Evolutionary conservation across 108 stramenopile species (phyloP), one percentile per base, ranked within the genome.

Genomic region (Cyclotella atomus): DNA sequence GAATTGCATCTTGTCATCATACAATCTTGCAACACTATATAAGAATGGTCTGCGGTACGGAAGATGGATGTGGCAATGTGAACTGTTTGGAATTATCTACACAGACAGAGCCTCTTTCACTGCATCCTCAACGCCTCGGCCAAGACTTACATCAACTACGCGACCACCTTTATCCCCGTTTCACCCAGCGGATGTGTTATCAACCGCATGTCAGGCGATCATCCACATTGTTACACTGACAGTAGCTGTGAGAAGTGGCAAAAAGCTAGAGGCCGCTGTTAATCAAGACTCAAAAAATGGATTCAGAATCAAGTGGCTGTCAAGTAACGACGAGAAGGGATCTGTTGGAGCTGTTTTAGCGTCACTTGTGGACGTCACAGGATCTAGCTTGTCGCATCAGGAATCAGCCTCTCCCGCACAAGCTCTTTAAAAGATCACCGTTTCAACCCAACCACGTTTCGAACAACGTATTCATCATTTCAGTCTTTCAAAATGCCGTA

Each of bases 41-140:
- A 70, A 75, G 53, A 81, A 86, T 66, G 87, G 85, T 3, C 73
- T 90, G 49, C 87, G 89, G 1, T 90, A 90, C 34, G 87, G 89
- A 34, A 87, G 77, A 36, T 52, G 78, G 28, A 90, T 90, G 89
- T 86, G 77, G 81, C 69, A 77, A 27, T 76, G 79, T 1, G 89
- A 90, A 32, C 30, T 82, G 1, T 41, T 56, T 9, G 43, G 85
- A 19, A 73, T 73, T 28, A 59, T 77, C 19, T 52, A 50, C 27
- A 27, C 72, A 0, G 85, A 86, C 23, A 47, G 64, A 19, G 77
- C 72, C 8, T 46, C 77, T 15, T 71, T 73, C 30, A 62, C 35
- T 19, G 79, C 83, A 0, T 79, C 87, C 5, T 88, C 85, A 24
- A 86, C 68, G 12, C 82, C 84, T 12, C 38, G 89, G 0, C 85